Evolutionary conservation across 2,329 filamentous ascomycete genomes (phyloP), one percentile per base, ranked within the genome.

Genomic region (Aspergillus spinulosporus): DNA sequence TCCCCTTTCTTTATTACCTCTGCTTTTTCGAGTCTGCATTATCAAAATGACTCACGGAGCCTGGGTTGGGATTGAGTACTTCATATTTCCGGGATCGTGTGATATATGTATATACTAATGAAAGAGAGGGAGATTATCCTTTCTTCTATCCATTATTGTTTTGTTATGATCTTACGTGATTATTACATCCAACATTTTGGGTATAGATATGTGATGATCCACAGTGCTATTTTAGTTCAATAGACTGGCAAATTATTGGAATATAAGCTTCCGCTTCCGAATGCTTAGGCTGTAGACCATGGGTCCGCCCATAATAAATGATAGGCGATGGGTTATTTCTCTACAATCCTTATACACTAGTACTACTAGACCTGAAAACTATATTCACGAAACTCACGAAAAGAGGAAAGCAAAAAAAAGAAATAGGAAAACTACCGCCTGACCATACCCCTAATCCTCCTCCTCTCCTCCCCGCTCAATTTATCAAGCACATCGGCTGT

Each of bases 381-480:
- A 47, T 47, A 36, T 47, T 2, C 45, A 36, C 3, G n/a, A 46
- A 14, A 5, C 4, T 28, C 26, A 52, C 36, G 7, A 26, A 7
- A 36, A 5, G 39, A 21, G 29, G 39, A 36, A 57, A 21, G 21
- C 34, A 46, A 34, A 8, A 50, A 15, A n/a, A 31, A 37, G n/a
- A 21, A 40, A 21, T 21, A 21, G 21, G 15, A 29, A 34, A n/a
- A 31, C 36, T 15, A 44, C 29, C 56, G 61, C n/a, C 92, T 39
- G 21, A 54, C 84, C 73, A 94, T 84, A 4, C 78, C 85, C 68
- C 91, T 84, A 7, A 89, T 89, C 66, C 84, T 83, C 62, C 79
- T 81, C 70, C 88, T 85, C 76, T 96, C 92, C 56, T 92, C 90
- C 42, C 82, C 81, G 49, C 82, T 80, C 68, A 94, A 85, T 8